A percentile compares a stretch with the other conserved stretches of the same genome.
Conservation (phyloP, 2,329 filamentous ascomycete species). For the Phyllosticta citrichinensis region DNA sequence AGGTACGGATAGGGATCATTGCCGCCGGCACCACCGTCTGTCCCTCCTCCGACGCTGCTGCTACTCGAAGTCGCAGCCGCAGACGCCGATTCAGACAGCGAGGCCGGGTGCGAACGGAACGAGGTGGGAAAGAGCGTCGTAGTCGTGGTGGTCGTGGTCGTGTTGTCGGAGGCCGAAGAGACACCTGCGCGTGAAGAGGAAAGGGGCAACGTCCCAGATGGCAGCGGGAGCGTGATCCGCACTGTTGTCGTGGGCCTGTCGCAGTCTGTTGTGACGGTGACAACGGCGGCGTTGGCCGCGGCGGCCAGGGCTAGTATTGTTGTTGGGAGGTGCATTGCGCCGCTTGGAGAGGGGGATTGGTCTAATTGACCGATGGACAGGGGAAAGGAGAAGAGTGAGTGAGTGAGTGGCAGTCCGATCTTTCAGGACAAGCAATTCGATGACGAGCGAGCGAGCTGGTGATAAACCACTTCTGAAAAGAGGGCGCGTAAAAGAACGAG, state of each 20-base stretch:
- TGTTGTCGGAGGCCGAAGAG: neutral
- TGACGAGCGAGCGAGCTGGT: neutral
- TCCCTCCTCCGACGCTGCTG: too few species aligned
- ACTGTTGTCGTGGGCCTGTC: neutral
- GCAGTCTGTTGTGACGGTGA: neutral
- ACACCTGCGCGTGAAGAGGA: neutral
- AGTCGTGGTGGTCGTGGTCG: neutral
- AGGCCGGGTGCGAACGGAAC: neutral
- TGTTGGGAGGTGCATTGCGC: neutral
- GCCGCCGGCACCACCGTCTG: too few species aligned
- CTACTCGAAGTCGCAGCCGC: neutral
- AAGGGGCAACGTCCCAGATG: neutral
- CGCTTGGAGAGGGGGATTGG: neutral
- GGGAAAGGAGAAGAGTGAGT: neutral
- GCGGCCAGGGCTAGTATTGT: neutral
- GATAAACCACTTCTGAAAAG: neutral
- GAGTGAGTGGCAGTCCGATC: neutral
- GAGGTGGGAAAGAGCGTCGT: neutral
- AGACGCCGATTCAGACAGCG: neutral
- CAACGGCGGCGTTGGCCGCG: neutral
- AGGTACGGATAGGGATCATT: neutral
- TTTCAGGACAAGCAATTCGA: neutral
- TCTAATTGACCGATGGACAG: neutral
- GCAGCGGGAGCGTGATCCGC: neutral
- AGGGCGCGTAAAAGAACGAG: too few species aligned